Evolutionary conservation across 306 rosid species (phyloP).

Genomic region (Casuarina equisetifolia): DNA sequence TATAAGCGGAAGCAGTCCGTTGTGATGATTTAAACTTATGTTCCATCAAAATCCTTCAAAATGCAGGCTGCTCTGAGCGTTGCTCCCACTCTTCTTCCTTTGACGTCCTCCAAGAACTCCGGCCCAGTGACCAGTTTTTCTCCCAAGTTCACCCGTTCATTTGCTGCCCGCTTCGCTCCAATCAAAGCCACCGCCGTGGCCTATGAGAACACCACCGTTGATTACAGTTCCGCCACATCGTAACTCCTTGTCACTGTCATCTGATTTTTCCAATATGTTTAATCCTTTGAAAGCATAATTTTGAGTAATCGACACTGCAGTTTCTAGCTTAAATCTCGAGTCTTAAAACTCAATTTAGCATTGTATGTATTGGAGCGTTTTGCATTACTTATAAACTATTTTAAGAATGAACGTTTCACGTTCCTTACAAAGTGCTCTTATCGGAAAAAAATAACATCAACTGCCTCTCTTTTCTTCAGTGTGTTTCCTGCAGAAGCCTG

Average conservation of each 20-base stretch:
- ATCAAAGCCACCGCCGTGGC: constrained; percentile 31
- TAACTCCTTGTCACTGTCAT: constrained; percentile 25
- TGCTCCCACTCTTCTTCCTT: constrained; percentile 45
- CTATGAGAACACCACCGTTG: constrained; percentile 41
- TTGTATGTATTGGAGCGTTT: not conserved
- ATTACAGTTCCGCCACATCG: constrained; percentile 57
- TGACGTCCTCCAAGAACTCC: constrained; percentile 37
- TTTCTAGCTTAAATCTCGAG: not conserved
- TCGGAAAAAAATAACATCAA: not conserved
- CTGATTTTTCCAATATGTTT: not conserved
- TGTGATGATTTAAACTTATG: constrained; percentile 3
- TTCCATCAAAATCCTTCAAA: constrained; percentile 14
- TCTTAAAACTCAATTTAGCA: not conserved
- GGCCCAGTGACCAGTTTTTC: constrained; percentile 28
- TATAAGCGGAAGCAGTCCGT: constrained; percentile 25
- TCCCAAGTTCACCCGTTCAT: constrained; percentile 27
- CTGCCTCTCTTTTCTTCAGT: not conserved
- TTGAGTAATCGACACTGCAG: not conserved
- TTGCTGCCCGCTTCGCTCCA: constrained; percentile 30
- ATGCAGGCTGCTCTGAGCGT: constrained; percentile 59
- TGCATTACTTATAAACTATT: no score
- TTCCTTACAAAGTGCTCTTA: no score
- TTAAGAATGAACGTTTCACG: no score
- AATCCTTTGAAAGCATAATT: not conserved
- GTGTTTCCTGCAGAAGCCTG: constrained; percentile 73